Conservation (phyloP, 2,329 filamentous ascomycete genomes). For the Aspergillus sp. region DNA sequence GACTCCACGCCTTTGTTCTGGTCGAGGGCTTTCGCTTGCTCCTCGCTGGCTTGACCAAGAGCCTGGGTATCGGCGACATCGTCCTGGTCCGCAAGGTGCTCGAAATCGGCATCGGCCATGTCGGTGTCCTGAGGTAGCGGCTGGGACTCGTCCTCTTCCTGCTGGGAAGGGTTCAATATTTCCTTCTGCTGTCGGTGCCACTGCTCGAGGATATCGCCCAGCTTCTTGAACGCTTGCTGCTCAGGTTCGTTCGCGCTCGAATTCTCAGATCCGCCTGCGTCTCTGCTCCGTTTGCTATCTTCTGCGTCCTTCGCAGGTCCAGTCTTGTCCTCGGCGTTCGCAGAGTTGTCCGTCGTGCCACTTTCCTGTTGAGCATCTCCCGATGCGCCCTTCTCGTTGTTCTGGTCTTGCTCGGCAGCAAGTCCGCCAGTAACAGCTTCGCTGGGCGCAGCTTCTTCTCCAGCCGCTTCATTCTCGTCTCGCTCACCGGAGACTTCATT, state of each 20-base stretch:
- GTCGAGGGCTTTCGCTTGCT: slow-evolving; percentile 76
- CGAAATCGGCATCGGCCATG: slow-evolving; percentile 73
- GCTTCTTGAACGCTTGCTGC: slow-evolving; percentile 77
- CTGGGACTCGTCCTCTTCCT: slow-evolving; percentile 43
- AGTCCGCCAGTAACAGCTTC: slow-evolving; percentile 32
- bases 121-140: slow-evolving; percentile 55
- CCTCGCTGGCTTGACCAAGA: slow-evolving; percentile 75
- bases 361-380: slow-evolving; percentile 35
- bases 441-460: slow-evolving; percentile 43
- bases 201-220: slow-evolving; percentile 83
- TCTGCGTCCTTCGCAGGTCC: slow-evolving; percentile 34
- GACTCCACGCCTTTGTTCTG: slow-evolving; percentile 79
- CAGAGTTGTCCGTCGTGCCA: slow-evolving; percentile 37
- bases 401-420: slow-evolving; percentile 31
- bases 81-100: slow-evolving; percentile 81
- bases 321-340: slow-evolving; percentile 38
- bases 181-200: slow-evolving; percentile 86
- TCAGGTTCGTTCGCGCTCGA: slow-evolving; percentile 31
- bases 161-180: slow-evolving; percentile 55
- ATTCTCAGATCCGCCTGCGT: slow-evolving; percentile 29
- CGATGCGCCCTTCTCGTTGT: slow-evolving; percentile 38
- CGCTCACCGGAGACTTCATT: slow-evolving; percentile 38
- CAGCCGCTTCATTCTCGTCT: slow-evolving; percentile 43
- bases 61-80: slow-evolving; percentile 80
- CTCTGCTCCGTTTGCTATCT: slow-evolving; percentile 27